A percentile compares a stretch with the other conserved stretches of the same genome.
These are phyloP conservation scores for Populus euphratica DNA, from an alignment of 345 rosid species.

Conservation along the genomic window DNA sequence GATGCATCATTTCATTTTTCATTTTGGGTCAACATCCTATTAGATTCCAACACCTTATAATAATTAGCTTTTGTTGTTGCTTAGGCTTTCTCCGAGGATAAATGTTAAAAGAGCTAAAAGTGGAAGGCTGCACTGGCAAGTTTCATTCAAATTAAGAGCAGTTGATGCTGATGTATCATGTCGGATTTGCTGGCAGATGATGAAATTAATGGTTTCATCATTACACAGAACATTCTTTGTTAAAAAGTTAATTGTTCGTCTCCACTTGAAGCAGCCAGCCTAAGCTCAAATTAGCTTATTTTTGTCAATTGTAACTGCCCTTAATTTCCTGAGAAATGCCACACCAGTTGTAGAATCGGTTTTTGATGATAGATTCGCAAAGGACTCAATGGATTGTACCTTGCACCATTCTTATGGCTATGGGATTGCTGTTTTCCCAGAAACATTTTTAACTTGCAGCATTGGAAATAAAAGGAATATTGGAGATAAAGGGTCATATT, in stretches of 20 bases:
- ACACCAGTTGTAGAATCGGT: slow-evolving; percentile 15
- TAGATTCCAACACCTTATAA: not conserved
- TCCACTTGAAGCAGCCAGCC: not conserved
- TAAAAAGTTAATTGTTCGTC: not conserved
- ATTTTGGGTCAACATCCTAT: not conserved
- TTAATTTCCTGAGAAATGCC: not conserved
- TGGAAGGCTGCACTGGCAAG: not conserved
- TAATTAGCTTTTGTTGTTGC: slow-evolving; percentile 1
- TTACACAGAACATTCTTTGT: slow-evolving; percentile 5
- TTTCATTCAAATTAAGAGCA: slow-evolving; percentile 2
- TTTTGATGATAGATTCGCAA: not conserved
- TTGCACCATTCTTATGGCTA: not conserved
- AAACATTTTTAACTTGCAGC: no score
- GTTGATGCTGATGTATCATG: not conserved
- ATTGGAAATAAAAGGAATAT: no score
- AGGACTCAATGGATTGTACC: not conserved
- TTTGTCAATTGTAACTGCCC: not conserved
- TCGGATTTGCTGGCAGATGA: not conserved
- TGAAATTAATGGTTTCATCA: not conserved
- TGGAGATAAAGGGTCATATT: no score
- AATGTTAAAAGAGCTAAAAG: slow-evolving; percentile 4
- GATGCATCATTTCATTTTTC: not conserved
- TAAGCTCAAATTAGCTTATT: not conserved
- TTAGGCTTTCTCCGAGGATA: not conserved
- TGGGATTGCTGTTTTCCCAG: no score